Conservation (phyloP, 257 asterid genomes). For the Solanum rostratum region DNA sequence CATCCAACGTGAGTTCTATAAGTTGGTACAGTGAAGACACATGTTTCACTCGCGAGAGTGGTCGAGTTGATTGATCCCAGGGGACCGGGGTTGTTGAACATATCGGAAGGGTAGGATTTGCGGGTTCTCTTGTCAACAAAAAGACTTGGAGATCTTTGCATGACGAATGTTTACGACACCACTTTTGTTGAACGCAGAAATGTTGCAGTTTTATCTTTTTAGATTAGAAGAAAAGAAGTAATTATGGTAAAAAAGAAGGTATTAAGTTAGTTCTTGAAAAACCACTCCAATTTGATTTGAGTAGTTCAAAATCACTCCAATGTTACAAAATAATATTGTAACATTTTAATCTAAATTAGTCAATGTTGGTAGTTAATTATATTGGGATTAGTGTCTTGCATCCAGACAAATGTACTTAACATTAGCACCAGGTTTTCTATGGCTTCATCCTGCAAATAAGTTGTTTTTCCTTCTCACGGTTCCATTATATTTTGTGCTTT, state of each 20-base stretch:
- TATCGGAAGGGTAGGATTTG: background rate
- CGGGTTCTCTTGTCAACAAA: background rate
- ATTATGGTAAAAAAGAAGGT: background rate
- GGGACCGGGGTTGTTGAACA: too few relatives aligned
- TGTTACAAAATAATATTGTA: too few relatives aligned
- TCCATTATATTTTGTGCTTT: background rate
- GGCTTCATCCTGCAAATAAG: background rate
- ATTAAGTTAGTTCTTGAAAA: background rate
- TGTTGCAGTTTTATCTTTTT: background rate
- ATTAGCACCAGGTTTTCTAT: background rate
- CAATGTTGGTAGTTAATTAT: background rate
- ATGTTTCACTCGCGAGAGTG: background rate
- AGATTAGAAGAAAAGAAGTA: background rate
- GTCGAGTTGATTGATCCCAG: background rate
- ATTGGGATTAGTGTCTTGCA: background rate
- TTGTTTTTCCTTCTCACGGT: background rate
- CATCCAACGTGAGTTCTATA: background rate
- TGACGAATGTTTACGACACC: too few relatives aligned
- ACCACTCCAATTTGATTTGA: background rate
- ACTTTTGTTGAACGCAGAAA: background rate
- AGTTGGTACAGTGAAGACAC: background rate
- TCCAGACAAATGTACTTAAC: background rate
- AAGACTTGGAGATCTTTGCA: background rate
- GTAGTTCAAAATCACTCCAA: too few relatives aligned
- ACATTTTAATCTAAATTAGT: too few relatives aligned